A percentile compares a stretch with the other conserved stretches of the same genome.
Conservation (phyloP, 2,329 filamentous ascomycete genomes). For the Phoma sp. region DNA sequence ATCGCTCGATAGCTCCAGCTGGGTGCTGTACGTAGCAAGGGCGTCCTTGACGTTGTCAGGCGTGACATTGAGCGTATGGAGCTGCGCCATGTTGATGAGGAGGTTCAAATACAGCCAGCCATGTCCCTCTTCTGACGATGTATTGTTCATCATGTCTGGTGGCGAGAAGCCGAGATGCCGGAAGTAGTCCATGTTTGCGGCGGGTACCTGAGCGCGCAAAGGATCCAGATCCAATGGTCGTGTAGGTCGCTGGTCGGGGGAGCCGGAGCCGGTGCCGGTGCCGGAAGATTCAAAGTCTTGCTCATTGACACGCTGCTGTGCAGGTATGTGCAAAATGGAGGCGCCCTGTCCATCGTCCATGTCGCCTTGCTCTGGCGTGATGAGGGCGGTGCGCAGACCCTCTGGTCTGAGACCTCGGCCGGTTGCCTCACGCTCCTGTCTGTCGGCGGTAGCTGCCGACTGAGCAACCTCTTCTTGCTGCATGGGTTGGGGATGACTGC, state of each 20-base stretch:
- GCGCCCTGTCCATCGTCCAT: slow-evolving; percentile 17
- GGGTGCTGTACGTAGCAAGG: slow-evolving; percentile 71
- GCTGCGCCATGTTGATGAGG: slow-evolving; percentile 79
- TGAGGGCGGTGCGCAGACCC: slow-evolving; percentile 55
- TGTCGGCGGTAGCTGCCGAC: slow-evolving; percentile 58
- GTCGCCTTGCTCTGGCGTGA: slow-evolving; percentile 44
- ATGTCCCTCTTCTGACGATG: slow-evolving; percentile 67
- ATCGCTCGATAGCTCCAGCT: slow-evolving; percentile 78
- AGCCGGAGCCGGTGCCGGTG: slow-evolving; percentile 39
- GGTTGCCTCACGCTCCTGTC: slow-evolving; percentile 48
- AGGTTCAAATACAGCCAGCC: slow-evolving; percentile 87
- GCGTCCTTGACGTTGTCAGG: slow-evolving; percentile 77
- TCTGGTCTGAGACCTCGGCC: slow-evolving; percentile 47
- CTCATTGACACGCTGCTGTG: slow-evolving; percentile 30
- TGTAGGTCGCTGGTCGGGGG: slow-evolving; percentile 76
- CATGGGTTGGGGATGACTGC: slow-evolving; percentile 57
- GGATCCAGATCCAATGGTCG: slow-evolving; percentile 78
- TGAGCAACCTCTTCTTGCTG: slow-evolving; percentile 65
- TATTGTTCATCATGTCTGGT: slow-evolving; percentile 58
- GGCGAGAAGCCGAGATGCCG: slow-evolving; percentile 73
- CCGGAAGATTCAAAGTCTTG: slow-evolving; percentile 41
- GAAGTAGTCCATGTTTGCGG: slow-evolving; percentile 81
- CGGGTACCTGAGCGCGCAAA: slow-evolving; percentile 74
- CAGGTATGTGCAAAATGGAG: slow-evolving; percentile 10
- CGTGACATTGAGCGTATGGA: slow-evolving; percentile 85